phyloP scores from a whole-genome alignment of 257 asterid genomes.

The Lavandula angustifolia region DNA sequence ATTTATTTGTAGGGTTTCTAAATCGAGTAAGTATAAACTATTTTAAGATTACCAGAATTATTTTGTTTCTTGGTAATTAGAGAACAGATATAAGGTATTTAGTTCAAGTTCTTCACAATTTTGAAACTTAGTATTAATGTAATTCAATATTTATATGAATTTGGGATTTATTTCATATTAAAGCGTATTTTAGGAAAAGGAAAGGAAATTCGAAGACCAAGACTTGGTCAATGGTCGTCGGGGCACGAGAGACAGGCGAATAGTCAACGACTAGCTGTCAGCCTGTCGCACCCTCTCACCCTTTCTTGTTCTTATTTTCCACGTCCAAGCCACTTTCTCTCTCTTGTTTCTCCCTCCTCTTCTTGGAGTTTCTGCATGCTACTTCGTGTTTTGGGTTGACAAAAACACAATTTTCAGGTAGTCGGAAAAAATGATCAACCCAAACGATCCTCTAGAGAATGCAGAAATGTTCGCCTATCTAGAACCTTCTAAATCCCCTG shows the following conservation, averaged over 20 bases:
- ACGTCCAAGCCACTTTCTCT: neutral
- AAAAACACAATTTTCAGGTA: constrained; percentile 31
- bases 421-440: constrained; percentile 74
- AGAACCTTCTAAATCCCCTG: constrained; percentile 33
- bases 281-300: constrained; percentile 33
- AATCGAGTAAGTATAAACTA: no score
- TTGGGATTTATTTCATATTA: no score
- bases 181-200: no score
- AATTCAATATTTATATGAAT: no score
- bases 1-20: no score
- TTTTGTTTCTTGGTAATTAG: no score
- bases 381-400: neutral
- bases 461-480: constrained; percentile 50
- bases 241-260: constrained; percentile 11
- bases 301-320: constrained; percentile 9
- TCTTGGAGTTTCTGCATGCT: constrained; percentile 2
- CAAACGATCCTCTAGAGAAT: constrained; percentile 72
- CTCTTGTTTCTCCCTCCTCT: neutral
- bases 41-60: no score
- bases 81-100: no score
- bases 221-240: no score
- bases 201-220: no score
- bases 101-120: no score
- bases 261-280: constrained; percentile 37
- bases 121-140: no score